Evolutionary conservation across 1,284 basidiomycete species (phyloP), one percentile per base, ranked within the genome.

Genomic region (Ustilago bromivora): DNA sequence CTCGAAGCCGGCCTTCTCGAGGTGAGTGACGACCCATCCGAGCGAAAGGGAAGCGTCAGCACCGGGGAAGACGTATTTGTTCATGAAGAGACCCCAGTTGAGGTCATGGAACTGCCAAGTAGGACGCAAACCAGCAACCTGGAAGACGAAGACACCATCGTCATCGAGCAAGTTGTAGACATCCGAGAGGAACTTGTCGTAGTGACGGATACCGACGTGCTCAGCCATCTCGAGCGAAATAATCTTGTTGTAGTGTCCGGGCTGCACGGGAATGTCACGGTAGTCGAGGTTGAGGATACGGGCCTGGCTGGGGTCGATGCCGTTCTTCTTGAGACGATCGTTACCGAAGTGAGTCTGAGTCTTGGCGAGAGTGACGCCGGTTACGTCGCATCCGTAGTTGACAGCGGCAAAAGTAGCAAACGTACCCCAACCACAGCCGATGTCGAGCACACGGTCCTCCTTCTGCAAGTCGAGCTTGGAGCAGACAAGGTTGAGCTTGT

Each of bases 391-490:
- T 15, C 90, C 93, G 86, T 93, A 99, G 89, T 99, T 99, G 89
- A 98, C 98, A 55, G 94, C 93, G 35, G 96, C 96, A 85, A 95
- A 98, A 1, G 96, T 92, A 57, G 91, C 90, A 64, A 99, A 91
- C 0, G 97, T 98, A 36, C 96, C 97, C 97, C 96, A 99, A 57
- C 97, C 97, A 86, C 97, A 99, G 40, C 96, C 96, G 78, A 98
- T 94, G 82, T 95, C 94, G 66, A 99, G 91, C 40, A 98, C 89
- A 75, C 91, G 90, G 87, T 96, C 94, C 0, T 89, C 89, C 31
- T 93, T 91, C 85, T 97, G 89, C 65, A 99, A 90, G 85, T 92
- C 90, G 76, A 99, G 91, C 88, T 99, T 99, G 84, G 92, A 93
- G 89, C 96, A 98, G 41, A 99, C 96, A 72, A 97, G 88, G 43